Conservation (phyloP, 1,139 yeast species). For the Yamadazyma conglobata region DNA sequence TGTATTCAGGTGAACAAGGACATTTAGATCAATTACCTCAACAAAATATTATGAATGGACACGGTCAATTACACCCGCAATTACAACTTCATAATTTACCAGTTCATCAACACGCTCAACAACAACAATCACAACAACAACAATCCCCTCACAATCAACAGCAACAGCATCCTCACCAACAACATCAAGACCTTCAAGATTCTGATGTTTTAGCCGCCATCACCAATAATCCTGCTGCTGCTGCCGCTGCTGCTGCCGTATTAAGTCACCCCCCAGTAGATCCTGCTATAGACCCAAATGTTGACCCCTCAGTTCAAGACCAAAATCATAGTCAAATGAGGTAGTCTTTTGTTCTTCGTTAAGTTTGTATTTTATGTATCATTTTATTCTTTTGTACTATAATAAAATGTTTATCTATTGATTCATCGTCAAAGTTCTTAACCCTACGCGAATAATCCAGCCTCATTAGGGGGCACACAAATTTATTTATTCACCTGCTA, state of each 20-base stretch:
- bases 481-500: no score
- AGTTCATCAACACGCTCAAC: slow-evolving; percentile 6
- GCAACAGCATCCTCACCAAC: slow-evolving; percentile 24
- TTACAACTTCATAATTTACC: slow-evolving; percentile 7
- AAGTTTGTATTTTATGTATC: slow-evolving; percentile 5
- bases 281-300: slow-evolving; percentile 40
- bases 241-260: slow-evolving; percentile 31
- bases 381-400: slow-evolving; percentile 4
- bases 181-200: slow-evolving; percentile 36
- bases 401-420: slow-evolving; percentile 2
- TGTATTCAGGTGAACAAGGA: slow-evolving; percentile 9
- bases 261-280: slow-evolving; percentile 33
- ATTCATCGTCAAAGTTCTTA: no score
- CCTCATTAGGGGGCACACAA: no score
- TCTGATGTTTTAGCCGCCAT: slow-evolving; percentile 48
- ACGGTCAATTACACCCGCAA: slow-evolving; percentile 9
- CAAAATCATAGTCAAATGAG: slow-evolving; percentile 38
- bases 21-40: slow-evolving; percentile 7
- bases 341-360: not conserved
- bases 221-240: slow-evolving; percentile 28
- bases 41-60: slow-evolving; percentile 3
- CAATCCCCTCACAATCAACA: slow-evolving; percentile 20
- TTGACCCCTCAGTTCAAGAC: slow-evolving; percentile 44
- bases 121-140: slow-evolving; percentile 18
- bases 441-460: no score